Percentiles rank a stretch among this genome's conserved stretches.
phyloP scores from a whole-genome alignment of 345 rosid species.

The Microcos paniculata region DNA sequence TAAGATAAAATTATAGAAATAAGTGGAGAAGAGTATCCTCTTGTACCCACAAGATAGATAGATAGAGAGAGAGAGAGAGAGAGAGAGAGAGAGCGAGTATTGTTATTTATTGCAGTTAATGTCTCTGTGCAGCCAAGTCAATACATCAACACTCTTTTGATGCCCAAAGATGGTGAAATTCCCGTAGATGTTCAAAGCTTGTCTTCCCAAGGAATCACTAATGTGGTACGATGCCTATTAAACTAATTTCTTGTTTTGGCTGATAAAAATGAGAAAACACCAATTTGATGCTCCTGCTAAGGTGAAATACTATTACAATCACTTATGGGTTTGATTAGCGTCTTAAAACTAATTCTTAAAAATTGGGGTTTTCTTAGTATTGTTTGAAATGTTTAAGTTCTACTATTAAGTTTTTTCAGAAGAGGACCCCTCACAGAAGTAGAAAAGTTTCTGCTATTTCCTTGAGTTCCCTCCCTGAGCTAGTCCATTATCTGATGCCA shows the following conservation, averaged over 20 bases:
- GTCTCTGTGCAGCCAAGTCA: constrained; percentile 64
- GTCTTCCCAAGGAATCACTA: constrained; percentile 62
- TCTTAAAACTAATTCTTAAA: neutral
- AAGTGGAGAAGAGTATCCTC: constrained; percentile 1
- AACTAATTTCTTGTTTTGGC: neutral
- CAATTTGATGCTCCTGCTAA: neutral
- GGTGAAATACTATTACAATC: neutral
- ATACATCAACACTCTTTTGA: constrained; percentile 77
- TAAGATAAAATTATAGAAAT: neutral
- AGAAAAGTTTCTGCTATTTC: neutral
- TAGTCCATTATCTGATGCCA: neutral
- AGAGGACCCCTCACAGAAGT: constrained; percentile 6
- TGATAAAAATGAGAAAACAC: too few relatives aligned
- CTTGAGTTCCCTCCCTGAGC: neutral
- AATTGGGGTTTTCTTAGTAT: neutral
- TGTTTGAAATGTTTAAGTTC: neutral
- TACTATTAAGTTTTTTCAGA: neutral
- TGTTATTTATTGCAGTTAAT: constrained; percentile 12
- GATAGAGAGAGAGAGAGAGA: too few relatives aligned
- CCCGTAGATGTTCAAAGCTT: constrained; percentile 52
- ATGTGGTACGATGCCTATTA: constrained; percentile 51
- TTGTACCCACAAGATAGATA: neutral
- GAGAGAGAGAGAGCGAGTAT: neutral
- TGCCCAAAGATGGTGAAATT: constrained; percentile 72
- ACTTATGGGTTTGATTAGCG: neutral